These are phyloP conservation scores for Flaveria floridana DNA, from an alignment of 140 eudicot species.

Conservation along the genomic window DNA sequence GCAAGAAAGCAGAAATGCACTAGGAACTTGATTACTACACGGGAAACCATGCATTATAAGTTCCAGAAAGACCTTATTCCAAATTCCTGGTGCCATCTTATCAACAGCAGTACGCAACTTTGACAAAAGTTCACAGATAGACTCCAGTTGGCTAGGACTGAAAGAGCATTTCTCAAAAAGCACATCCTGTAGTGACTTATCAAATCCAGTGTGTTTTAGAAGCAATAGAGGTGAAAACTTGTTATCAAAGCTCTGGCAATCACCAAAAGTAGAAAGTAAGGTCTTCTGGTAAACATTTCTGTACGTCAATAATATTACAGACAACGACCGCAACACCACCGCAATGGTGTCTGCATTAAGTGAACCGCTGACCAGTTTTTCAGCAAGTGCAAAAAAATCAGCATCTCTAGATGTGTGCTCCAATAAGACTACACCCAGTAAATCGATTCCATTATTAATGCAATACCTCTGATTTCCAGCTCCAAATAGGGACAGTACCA, in stretches of 20 bases:
- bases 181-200: slow-evolving; percentile 54
- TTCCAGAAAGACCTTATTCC: slow-evolving; percentile 58
- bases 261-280: slow-evolving; percentile 47
- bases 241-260: slow-evolving; percentile 36
- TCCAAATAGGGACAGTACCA: slow-evolving; percentile 58
- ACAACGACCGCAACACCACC: slow-evolving; percentile 40
- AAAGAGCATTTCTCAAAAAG: slow-evolving; percentile 48
- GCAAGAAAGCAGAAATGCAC: slow-evolving; percentile 73
- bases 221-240: slow-evolving; percentile 58
- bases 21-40: slow-evolving; percentile 48
- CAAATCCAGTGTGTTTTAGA: slow-evolving; percentile 68
- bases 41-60: slow-evolving; percentile 87
- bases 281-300: slow-evolving; percentile 57
- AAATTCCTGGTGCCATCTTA: slow-evolving; percentile 58
- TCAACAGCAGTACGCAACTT: slow-evolving; percentile 49
- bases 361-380: slow-evolving; percentile 41
- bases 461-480: slow-evolving; percentile 47
- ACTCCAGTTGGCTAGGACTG: slow-evolving; percentile 46
- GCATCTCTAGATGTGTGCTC: slow-evolving; percentile 52
- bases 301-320: slow-evolving; percentile 54
- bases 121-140: slow-evolving; percentile 51
- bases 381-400: slow-evolving; percentile 51
- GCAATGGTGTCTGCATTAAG: slow-evolving; percentile 46
- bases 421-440: slow-evolving; percentile 27
- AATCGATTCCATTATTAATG: slow-evolving; percentile 36